Percentiles rank a stretch among this genome's conserved stretches.
These are phyloP conservation scores for Exophiala bonariae DNA, from an alignment of 2,329 filamentous ascomycete species.

Conservation along the genomic window DNA sequence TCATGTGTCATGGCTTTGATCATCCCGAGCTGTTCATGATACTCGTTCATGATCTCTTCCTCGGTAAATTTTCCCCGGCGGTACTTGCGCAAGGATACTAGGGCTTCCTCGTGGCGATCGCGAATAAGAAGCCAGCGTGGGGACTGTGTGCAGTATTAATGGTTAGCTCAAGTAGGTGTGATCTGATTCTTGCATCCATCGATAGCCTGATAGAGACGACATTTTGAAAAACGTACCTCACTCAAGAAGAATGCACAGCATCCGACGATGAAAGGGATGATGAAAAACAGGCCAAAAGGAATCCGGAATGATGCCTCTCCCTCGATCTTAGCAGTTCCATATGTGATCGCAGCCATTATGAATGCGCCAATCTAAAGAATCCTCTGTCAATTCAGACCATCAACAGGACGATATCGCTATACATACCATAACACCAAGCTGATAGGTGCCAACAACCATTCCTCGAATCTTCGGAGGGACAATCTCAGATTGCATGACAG, in stretches of 20 bases:
- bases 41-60: constrained; percentile 16
- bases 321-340: constrained; percentile 12
- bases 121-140: constrained; percentile 34
- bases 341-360: constrained; percentile 12
- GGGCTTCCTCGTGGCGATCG: constrained; percentile 30
- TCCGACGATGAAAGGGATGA: constrained; percentile 10
- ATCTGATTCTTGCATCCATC: not conserved
- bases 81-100: constrained; percentile 24
- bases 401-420: not conserved
- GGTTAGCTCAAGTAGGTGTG: not conserved
- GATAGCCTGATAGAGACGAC: too few species aligned
- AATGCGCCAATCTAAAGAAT: constrained; percentile 11
- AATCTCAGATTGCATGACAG: constrained; percentile 15
- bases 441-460: constrained; percentile 15
- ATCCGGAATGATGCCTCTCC: constrained; percentile 10
- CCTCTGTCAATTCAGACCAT: not conserved
- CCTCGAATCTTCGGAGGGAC: constrained; percentile 14
- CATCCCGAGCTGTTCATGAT: constrained; percentile 6
- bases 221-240: constrained; percentile 8
- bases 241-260: constrained; percentile 8
- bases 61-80: constrained; percentile 14
- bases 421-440: constrained; percentile 14
- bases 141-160: constrained; percentile 23
- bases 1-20: constrained; percentile 10
- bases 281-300: constrained; percentile 16